A percentile compares a stretch with the other conserved stretches of the same genome.
phyloP scores from a whole-genome alignment of 129 eudicot species.

The Chrysanthemum makinoi region DNA sequence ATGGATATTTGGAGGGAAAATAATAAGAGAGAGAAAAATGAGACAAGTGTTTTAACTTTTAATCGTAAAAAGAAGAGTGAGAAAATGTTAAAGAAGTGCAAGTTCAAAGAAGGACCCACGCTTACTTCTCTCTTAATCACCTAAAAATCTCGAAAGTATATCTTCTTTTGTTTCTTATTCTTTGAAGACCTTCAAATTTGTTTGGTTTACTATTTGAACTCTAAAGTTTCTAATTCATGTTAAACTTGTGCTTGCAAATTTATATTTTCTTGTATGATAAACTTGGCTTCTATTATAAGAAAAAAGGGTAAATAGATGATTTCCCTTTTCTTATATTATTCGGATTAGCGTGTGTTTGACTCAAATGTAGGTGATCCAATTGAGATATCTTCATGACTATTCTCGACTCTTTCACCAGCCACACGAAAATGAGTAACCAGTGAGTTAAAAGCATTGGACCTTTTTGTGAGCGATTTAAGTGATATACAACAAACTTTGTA shows the following conservation, averaged over 20 bases:
- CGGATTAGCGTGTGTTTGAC: no score
- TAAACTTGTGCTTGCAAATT: neutral
- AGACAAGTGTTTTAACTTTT: conserved; percentile 18
- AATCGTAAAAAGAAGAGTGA: conserved; percentile 21
- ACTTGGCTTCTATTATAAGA: no score
- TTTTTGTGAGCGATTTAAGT: no score
- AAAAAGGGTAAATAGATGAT: no score
- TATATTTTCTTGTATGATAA: no score
- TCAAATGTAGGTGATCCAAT: no score
- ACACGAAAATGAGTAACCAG: no score
- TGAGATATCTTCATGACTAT: no score
- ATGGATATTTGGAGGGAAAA: conserved; percentile 16
- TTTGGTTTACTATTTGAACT: neutral
- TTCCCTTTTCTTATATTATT: no score
- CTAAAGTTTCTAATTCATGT: neutral
- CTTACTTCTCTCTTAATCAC: conserved; percentile 18
- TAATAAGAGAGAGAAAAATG: neutral
- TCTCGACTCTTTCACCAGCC: no score
- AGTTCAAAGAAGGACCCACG: conserved; percentile 25
- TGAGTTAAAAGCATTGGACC: no score
- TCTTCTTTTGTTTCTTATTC: neutral
- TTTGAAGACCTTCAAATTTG: conserved; percentile 11
- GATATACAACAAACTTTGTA: no score
- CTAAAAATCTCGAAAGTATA: conserved; percentile 19
- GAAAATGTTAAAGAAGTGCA: conserved; percentile 20